Conservation (phyloP, 2,329 filamentous ascomycete species). For the Colletotrichum endophyticum region DNA sequence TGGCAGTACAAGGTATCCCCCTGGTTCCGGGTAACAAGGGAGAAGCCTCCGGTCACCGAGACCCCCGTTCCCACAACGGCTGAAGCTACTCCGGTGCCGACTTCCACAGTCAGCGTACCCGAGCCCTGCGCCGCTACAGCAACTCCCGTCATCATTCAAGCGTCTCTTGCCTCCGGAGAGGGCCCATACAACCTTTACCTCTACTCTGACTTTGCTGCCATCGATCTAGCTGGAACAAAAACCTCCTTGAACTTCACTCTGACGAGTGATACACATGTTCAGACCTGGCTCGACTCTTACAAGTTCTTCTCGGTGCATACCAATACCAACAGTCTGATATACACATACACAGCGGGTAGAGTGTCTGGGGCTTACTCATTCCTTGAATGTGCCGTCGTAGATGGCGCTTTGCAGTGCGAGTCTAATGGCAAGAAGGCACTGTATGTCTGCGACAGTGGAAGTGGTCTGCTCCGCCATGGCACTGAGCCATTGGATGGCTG, state of each 20-base stretch:
- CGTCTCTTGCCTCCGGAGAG: slow-evolving; percentile 4
- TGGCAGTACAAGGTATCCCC: slow-evolving; percentile 23
- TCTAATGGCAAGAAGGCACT: neutral
- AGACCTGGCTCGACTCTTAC: neutral
- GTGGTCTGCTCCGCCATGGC: neutral
- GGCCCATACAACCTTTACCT: slow-evolving; percentile 7
- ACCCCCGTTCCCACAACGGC: neutral
- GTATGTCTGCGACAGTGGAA: slow-evolving; percentile 15
- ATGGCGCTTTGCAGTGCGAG: neutral
- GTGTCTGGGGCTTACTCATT: slow-evolving; percentile 12
- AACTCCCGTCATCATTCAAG: neutral
- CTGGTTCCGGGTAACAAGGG: slow-evolving; percentile 19
- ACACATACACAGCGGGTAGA: slow-evolving; percentile 10
- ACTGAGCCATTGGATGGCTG: neutral
- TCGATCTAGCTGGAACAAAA: slow-evolving; percentile 12
- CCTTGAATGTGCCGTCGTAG: slow-evolving; percentile 1
- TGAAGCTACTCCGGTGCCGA: neutral
- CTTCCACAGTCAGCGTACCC: neutral
- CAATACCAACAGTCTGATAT: slow-evolving; percentile 24
- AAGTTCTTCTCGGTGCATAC: slow-evolving; percentile 9
- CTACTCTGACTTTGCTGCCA: slow-evolving; percentile 20
- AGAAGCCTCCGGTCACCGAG: neutral
- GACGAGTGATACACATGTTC: neutral
- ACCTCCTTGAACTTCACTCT: neutral
- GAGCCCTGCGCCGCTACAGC: neutral